Evolutionary conservation across 2,329 filamentous ascomycete genomes (phyloP), one percentile per base, ranked within the genome.

Genomic region (Fusarium citri): DNA sequence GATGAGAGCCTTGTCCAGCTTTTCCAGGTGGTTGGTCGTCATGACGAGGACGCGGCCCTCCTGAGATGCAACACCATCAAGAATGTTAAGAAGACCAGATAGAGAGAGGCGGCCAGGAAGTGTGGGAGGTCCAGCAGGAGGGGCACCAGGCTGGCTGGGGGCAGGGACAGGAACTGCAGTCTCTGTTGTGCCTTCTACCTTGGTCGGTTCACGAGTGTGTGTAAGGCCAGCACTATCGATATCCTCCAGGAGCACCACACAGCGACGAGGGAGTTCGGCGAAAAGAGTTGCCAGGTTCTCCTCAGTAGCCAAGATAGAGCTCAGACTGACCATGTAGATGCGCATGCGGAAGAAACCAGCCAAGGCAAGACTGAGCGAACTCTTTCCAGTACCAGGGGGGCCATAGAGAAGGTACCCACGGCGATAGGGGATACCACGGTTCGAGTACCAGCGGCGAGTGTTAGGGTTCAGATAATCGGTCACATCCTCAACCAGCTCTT

Each of bases 391-490:
- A 30, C 93, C 92, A 0, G 92, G 92, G 0, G 93, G 92, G 0
- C 94, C 94, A 69, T 94, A 85, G 18, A 97, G 88, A 0, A 97
- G 86, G 74, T 96, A 97, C 0, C 94, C 94, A 7, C 94, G 86
- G 16, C 94, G 88, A 77, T 97, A 97, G 0, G 94, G 94, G 30
- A 97, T 95, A 1, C 94, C 94, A 9, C 93, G 87, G 71, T 93
- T 91, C 1, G 90, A 86, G 76, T 97, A 97, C 93, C 93, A 97
- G n/a, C 89, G 84, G 46, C 87, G 83, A 1, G 89, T 91, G 15
- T 82, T 79, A 0, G 88, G 88, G 66, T 88, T 83, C 37, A 92
- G 84, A 73, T 91, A 91, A 72, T 91, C 88, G 26, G 82, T 83
- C 31, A 90, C 85, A 71, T 91, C 89, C 43, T 84, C 83, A 49